Base-by-base conservation (phyloP, 139 green algal genomes). In the Pleodorina starrii region DNA sequence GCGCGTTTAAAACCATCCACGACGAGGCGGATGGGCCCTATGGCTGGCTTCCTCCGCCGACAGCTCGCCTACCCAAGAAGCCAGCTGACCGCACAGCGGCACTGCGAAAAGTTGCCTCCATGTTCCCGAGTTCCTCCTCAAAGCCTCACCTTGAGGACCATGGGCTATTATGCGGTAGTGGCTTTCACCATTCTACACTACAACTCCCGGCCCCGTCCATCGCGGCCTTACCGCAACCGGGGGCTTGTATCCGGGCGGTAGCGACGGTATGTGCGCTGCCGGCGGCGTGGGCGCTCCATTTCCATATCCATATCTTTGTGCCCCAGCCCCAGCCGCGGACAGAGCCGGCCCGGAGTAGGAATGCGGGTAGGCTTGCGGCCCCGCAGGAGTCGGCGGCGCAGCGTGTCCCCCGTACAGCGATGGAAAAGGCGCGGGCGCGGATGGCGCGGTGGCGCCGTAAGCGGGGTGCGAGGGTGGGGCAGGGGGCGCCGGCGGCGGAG, bases 221-320 rank as follows among this genome's bases (percentile, higher is more conserved):
- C n/a, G n/a, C n/a, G n/a, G 54, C 5, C 54, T 9, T 12, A 90
- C 90, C 29, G 46, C 1, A 4, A 95, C 68, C 0, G 87, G 81
- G 0, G 94, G 92, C 85, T 92, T 86, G 71, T 91, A 93, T 4
- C 90, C 92, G 0, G 89, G 54, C n/a, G 71, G 74, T 54, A 66
- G 40, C 14, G 69, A 4, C 0, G 76, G 76, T 2, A n/a, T 1
- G 36, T 29, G 35, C 19, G 88, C 57, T 14, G 69, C 43, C 77
- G 36, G 14, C 29, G 27, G 88, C 72, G 32, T n/a, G 3, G 48
- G 48, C 48, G 16, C 54, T 50, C n/a, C n/a, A n/a, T n/a, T n/a
- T n/a, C n/a, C n/a, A n/a, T n/a, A n/a, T n/a, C n/a, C n/a, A n/a
- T n/a, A n/a, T n/a, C n/a, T n/a, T n/a, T n/a, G 6, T 57, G 54